Conservation (phyloP, 805 yeast genomes). For the Candida nitratophila region DNA sequence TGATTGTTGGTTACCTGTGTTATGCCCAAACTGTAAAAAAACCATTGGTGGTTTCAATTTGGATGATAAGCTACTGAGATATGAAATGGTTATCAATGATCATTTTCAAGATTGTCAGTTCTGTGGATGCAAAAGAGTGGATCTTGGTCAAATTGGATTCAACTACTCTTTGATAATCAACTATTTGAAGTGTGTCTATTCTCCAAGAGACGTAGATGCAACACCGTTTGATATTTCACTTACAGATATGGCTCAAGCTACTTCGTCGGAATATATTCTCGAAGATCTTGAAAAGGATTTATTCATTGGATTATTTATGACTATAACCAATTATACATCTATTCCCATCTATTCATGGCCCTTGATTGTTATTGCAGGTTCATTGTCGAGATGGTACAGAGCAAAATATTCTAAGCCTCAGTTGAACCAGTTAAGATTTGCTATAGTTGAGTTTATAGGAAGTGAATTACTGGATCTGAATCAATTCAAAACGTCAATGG, state of each 20-base stretch:
- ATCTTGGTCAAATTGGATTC: neutral
- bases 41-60: slow-evolving; percentile 10
- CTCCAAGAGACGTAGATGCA: neutral
- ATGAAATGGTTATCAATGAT: neutral
- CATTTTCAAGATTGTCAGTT: neutral
- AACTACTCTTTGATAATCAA: neutral
- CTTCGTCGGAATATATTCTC: slow-evolving; percentile 2
- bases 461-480: slow-evolving; percentile 2
- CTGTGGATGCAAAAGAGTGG: neutral
- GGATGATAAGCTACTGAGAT: neutral
- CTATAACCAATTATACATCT: neutral
- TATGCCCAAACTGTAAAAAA: slow-evolving; percentile 18
- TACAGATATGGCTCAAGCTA: neutral
- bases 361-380: slow-evolving; percentile 5
- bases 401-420: neutral
- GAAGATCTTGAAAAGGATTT: neutral
- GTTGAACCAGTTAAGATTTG: slow-evolving; percentile 8
- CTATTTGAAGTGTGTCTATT: neutral
- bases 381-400: slow-evolving; percentile 6
- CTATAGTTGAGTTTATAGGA: slow-evolving; percentile 7
- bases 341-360: slow-evolving; percentile 19
- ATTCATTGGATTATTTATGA: neutral
- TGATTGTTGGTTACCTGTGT: slow-evolving; percentile 24
- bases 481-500: slow-evolving; percentile 6
- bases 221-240: neutral